Evolutionary conservation across 805 yeast genomes (phyloP).

Genomic region (Zygoascus biomembranicola): DNA sequence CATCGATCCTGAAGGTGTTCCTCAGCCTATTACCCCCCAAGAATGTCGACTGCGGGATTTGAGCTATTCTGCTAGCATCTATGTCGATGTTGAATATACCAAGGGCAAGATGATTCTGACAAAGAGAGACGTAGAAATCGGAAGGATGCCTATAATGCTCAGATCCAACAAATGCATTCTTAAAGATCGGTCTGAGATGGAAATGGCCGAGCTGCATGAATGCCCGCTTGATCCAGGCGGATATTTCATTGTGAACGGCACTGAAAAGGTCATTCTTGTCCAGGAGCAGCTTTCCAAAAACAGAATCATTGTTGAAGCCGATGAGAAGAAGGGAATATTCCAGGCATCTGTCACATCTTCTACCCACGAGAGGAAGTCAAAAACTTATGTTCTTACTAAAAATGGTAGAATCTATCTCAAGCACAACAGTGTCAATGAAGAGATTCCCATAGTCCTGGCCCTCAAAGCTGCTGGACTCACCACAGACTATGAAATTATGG

Average conservation of each 20-base stretch:
- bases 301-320: slow-evolving; percentile 97
- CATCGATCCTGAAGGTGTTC: slow-evolving; percentile 27
- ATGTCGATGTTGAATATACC: slow-evolving; percentile 95
- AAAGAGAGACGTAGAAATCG: slow-evolving; percentile 87
- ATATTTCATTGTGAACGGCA: slow-evolving; percentile 93
- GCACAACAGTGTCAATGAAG: slow-evolving; percentile 93
- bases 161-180: slow-evolving; percentile 87
- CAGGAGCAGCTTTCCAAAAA: slow-evolving; percentile 96
- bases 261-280: slow-evolving; percentile 92
- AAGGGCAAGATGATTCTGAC: slow-evolving; percentile 88
- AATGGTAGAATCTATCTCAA: slow-evolving; percentile 83
- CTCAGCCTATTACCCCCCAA: slow-evolving; percentile 52
- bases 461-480: slow-evolving; percentile 92
- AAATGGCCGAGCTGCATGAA: slow-evolving; percentile 84
- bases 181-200: slow-evolving; percentile 64
- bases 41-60: slow-evolving; percentile 91
- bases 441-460: slow-evolving; percentile 86
- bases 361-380: slow-evolving; percentile 96
- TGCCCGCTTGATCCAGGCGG: slow-evolving; percentile 99
- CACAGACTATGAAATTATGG: slow-evolving; percentile 88
- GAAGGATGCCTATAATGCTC: slow-evolving; percentile 98
- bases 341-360: slow-evolving; percentile 98
- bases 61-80: slow-evolving; percentile 91
- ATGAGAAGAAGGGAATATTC: slow-evolving; percentile 85
- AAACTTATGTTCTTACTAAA: slow-evolving; percentile 90